Evolutionary conservation across 2,329 filamentous ascomycete species (phyloP).

Genomic region (Aspergillus fumigatus): DNA sequence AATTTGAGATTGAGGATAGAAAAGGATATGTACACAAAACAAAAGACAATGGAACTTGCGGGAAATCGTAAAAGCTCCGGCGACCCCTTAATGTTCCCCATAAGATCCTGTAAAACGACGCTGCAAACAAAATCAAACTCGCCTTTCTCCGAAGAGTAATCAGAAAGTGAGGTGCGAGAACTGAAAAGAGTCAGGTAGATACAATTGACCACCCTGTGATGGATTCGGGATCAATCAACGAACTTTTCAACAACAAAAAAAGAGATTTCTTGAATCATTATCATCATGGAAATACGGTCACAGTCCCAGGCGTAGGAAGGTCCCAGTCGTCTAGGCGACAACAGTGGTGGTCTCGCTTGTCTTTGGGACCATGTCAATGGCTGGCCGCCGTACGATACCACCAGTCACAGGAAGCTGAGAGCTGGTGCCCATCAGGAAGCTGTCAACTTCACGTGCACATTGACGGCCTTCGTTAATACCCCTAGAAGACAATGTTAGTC

Average conservation of each 20-base stretch:
- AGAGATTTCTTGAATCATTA: slow-evolving; percentile 13
- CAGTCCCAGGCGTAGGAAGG: background rate
- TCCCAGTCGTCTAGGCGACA: slow-evolving; percentile 21
- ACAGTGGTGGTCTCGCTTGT: slow-evolving; percentile 23
- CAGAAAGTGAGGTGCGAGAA: slow-evolving; percentile 1
- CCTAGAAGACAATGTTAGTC: slow-evolving; percentile 42
- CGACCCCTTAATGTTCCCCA: slow-evolving; percentile 16
- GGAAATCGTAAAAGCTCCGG: slow-evolving; percentile 15
- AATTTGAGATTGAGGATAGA: background rate
- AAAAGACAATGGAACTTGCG: background rate
- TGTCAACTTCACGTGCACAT: slow-evolving; percentile 85
- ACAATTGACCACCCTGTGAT: background rate
- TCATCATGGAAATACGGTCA: slow-evolving; percentile 8
- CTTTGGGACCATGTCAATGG: slow-evolving; percentile 40
- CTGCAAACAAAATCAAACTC: slow-evolving; percentile 12
- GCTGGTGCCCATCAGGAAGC: slow-evolving; percentile 71
- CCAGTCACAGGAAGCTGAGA: slow-evolving; percentile 84
- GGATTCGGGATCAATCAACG: slow-evolving; percentile 1
- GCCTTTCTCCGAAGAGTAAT: background rate
- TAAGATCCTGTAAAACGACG: slow-evolving; percentile 4
- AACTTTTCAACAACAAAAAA: slow-evolving; percentile 8
- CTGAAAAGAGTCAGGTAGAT: background rate
- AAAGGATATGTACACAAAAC: slow-evolving; percentile 15
- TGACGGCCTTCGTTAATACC: slow-evolving; percentile 97
- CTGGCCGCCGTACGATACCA: slow-evolving; percentile 82